Conservation (phyloP, 2,329 filamentous ascomycete species). For the Thermothelomyces thermophilus region DNA sequence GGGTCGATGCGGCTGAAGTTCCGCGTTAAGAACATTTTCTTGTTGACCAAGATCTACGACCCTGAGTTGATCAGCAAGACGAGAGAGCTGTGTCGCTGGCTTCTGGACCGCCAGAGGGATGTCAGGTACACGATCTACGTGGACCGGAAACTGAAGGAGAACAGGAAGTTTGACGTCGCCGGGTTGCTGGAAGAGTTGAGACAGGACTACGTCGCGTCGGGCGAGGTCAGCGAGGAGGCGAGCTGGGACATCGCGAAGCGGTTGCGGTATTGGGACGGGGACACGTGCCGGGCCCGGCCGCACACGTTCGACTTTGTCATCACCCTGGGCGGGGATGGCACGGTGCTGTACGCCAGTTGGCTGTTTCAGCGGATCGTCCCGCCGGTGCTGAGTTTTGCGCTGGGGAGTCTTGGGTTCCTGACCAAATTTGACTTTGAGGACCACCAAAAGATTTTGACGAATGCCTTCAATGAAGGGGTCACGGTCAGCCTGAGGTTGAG, state of each 20-base stretch:
- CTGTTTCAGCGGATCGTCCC: slow-evolving; percentile 93
- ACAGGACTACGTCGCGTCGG: slow-evolving; percentile 32
- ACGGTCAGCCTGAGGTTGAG: slow-evolving; percentile 80
- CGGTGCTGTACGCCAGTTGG: slow-evolving; percentile 93
- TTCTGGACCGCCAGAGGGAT: slow-evolving; percentile 63
- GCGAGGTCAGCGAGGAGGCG: slow-evolving; percentile 31
- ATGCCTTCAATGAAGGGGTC: slow-evolving; percentile 73
- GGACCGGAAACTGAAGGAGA: slow-evolving; percentile 65
- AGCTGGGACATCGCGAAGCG: slow-evolving; percentile 40
- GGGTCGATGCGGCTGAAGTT: slow-evolving; percentile 78
- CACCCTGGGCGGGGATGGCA: slow-evolving; percentile 91
- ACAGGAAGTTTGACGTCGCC: slow-evolving; percentile 66
- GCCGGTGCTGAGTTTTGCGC: slow-evolving; percentile 82
- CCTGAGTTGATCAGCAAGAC: slow-evolving; percentile 70
- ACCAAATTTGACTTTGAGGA: slow-evolving; percentile 92
- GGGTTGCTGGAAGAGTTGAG: slow-evolving; percentile 59
- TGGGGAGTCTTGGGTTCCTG: slow-evolving; percentile 88
- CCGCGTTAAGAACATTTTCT: slow-evolving; percentile 73
- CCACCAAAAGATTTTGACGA: slow-evolving; percentile 61
- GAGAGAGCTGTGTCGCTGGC: slow-evolving; percentile 70
- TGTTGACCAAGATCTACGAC: slow-evolving; percentile 90
- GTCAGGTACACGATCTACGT: slow-evolving; percentile 73
- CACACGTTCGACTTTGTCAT: slow-evolving; percentile 92
- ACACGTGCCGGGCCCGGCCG: slow-evolving; percentile 69
- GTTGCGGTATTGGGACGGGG: slow-evolving; percentile 75